Percentiles rank a stretch among this genome's conserved stretches.
Conservation (phyloP, 2,329 filamentous ascomycete species). For the Davidsoniella eucalypti region DNA sequence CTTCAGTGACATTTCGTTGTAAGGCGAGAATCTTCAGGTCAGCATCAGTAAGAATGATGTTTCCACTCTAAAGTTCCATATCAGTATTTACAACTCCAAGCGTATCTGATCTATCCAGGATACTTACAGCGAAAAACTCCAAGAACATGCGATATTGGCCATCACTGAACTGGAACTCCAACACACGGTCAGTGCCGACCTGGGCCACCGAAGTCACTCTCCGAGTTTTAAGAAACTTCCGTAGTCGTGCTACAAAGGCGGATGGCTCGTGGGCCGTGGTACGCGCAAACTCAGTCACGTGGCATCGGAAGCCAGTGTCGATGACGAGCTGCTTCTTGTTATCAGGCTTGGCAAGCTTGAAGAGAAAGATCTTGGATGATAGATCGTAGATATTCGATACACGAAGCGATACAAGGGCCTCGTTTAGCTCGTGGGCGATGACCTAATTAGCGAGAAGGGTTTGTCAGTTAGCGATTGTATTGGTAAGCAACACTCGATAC, state of each 20-base stretch:
- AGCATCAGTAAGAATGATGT: conserved; percentile 79
- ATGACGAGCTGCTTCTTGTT: conserved; percentile 79
- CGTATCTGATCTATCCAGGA: background rate
- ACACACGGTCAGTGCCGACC: conserved; percentile 81
- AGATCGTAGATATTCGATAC: conserved; percentile 93
- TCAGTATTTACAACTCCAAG: background rate
- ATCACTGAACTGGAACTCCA: conserved; percentile 86
- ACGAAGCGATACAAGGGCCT: conserved; percentile 58
- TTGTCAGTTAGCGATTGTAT: conserved; percentile 1
- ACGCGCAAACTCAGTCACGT: conserved; percentile 79
- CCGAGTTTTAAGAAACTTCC: conserved; percentile 77
- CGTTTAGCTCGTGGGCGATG: conserved; percentile 82
- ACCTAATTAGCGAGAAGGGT: conserved; percentile 37
- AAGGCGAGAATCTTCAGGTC: conserved; percentile 70
- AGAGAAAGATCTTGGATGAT: conserved; percentile 82
- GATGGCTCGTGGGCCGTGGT: conserved; percentile 74
- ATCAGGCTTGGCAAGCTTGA: conserved; percentile 87
- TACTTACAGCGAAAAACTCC: conserved; percentile 68
- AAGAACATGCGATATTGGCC: conserved; percentile 75
- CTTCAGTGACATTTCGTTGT: conserved; percentile 63
- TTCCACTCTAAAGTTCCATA: conserved; percentile 43
- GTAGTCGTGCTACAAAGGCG: conserved; percentile 65
- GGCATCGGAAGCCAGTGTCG: conserved; percentile 90
- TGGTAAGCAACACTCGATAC: background rate
- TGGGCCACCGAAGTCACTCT: conserved; percentile 67